Percentiles rank a stretch among this genome's conserved stretches.
Conservation (phyloP, 768 basidiomycete species). For the Sporobolomyces phaffii region DNA sequence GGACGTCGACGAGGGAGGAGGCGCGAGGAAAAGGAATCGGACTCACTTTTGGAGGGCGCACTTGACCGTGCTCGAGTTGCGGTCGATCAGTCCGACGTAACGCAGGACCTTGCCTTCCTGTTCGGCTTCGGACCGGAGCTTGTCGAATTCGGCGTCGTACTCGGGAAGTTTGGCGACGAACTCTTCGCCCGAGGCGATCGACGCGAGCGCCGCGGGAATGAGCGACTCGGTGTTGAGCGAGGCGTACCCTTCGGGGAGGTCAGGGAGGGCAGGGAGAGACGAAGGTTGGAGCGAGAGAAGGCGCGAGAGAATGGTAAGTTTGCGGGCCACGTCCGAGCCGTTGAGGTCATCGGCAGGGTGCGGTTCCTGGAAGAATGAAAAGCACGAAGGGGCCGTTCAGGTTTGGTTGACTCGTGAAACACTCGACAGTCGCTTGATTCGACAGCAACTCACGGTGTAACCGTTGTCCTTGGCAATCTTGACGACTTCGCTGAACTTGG, state of each 20-base stretch:
- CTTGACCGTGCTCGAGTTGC: constrained; percentile 62
- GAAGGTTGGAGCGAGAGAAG: constrained; percentile 47
- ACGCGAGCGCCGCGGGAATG: constrained; percentile 68
- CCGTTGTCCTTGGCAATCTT: constrained; percentile 81
- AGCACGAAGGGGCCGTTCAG: no score
- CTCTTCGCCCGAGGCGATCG: constrained; percentile 66
- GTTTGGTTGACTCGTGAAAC: no score
- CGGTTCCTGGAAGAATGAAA: no score
- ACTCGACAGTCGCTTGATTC: background rate
- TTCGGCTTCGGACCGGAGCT: constrained; percentile 69
- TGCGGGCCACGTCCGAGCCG: constrained; percentile 93
- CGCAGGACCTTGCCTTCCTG: constrained; percentile 76
- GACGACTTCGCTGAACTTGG: constrained; percentile 80
- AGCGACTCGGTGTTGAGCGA: constrained; percentile 78
- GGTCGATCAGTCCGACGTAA: constrained; percentile 91
- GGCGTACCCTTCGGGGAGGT: constrained; percentile 68
- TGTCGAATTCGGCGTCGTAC: constrained; percentile 71
- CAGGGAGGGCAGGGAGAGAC: constrained; percentile 43
- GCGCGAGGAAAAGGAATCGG: background rate
- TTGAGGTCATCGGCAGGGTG: constrained; percentile 95
- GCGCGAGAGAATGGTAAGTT: constrained; percentile 89
- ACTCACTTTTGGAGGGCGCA: constrained; percentile 84
- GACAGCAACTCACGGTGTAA: constrained; percentile 63
- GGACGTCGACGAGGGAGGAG: background rate
- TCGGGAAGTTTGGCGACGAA: constrained; percentile 74